These are phyloP conservation scores for Diaporthe velutina DNA, from an alignment of 2,329 filamentous ascomycete genomes.

Conservation along the genomic window DNA sequence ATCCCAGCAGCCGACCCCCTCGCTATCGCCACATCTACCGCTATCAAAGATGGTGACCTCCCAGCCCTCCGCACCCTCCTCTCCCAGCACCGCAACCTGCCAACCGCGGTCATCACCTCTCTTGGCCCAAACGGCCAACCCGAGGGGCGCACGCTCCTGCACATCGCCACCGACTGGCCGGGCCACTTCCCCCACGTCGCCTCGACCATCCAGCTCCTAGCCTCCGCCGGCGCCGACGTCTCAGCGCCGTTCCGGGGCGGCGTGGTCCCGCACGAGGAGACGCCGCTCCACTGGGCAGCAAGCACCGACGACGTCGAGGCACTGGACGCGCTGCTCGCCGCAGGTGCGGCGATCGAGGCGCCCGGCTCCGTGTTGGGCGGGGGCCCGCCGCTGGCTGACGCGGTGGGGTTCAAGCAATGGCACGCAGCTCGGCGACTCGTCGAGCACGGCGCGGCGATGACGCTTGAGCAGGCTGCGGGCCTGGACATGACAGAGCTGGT, in stretches of 20 bases:
- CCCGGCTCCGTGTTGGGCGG: neutral
- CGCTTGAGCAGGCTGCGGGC: neutral
- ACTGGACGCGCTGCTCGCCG: neutral
- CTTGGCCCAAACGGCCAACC: neutral
- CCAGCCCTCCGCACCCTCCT: neutral
- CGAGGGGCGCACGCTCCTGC: neutral
- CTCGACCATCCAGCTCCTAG: neutral
- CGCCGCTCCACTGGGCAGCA: neutral
- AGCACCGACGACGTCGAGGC: neutral
- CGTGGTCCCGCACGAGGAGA: neutral
- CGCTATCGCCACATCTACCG: neutral
- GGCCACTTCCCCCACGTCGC: neutral
- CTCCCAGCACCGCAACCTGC: neutral
- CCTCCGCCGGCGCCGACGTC: neutral
- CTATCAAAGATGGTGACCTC: neutral
- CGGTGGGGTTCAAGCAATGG: conserved; percentile 1
- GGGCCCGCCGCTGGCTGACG: neutral
- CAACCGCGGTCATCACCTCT: neutral
- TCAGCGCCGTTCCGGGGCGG: neutral
- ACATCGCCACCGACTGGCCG: neutral
- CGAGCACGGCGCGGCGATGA: neutral
- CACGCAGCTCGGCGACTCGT: neutral
- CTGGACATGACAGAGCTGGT: neutral
- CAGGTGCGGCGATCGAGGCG: neutral
- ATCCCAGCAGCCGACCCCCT: neutral